A percentile compares a stretch with the other conserved stretches of the same genome.
These are phyloP conservation scores for Theileria annulata DNA, from an alignment of 169 alveolate species.

Conservation along the genomic window DNA sequence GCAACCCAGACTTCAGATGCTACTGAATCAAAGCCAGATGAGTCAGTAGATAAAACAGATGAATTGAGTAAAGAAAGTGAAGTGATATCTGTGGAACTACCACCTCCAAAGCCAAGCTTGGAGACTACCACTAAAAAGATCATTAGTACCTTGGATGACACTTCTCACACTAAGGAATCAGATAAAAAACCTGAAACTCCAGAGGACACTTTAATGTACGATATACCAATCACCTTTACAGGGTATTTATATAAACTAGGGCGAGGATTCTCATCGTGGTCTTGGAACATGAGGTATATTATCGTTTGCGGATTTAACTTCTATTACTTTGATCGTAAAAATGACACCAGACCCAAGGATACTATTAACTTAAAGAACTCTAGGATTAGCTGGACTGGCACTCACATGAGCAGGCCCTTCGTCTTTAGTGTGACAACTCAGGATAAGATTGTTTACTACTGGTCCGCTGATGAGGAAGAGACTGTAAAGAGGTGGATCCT, in stretches of 20 bases:
- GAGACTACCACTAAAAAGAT: not conserved
- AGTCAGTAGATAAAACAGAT: not conserved
- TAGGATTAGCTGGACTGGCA: conserved; percentile 69
- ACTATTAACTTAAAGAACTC: conserved; percentile 48
- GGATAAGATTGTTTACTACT: conserved; percentile 35
- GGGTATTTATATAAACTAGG: conserved; percentile 68
- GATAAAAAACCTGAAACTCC: not conserved
- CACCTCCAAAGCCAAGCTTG: not conserved
- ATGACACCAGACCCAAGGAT: conserved; percentile 56
- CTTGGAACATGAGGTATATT: conserved; percentile 63
- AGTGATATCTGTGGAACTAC: not conserved
- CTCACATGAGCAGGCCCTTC: conserved; percentile 63
- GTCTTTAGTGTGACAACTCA: conserved; percentile 52
- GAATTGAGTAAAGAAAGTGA: not conserved
- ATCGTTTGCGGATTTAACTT: conserved; percentile 39
- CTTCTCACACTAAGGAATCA: not conserved
- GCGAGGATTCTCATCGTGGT: conserved; percentile 36
- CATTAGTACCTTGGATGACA: not conserved
- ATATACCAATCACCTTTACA: conserved; percentile 50
- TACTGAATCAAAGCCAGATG: not conserved
- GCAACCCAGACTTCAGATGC: not conserved
- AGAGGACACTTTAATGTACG: not conserved
- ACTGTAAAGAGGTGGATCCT: conserved; percentile 67
- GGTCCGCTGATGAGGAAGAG: conserved; percentile 59
- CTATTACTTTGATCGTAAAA: conserved; percentile 45